Evolutionary conservation across 163 green algal genomes (phyloP).

Genomic region (Scenedesmus sp.): DNA sequence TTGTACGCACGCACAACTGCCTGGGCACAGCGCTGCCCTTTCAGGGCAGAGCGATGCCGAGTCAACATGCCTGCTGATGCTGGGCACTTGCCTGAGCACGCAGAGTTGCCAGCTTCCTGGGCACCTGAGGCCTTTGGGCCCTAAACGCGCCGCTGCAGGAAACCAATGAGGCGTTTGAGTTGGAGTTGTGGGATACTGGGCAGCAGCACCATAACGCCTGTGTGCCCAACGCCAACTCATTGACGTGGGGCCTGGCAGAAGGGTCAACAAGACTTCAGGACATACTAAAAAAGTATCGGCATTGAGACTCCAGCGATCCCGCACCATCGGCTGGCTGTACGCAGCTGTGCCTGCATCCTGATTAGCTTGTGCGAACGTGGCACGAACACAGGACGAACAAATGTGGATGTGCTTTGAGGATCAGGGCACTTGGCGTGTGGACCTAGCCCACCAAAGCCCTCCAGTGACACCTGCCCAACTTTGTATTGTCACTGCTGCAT

Average conservation of each 20-base stretch:
- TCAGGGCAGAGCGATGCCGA: not conserved
- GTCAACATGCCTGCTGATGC: not conserved
- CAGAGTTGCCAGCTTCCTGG: constrained; percentile 4
- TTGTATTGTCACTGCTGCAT: not conserved
- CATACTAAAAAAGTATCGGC: not conserved
- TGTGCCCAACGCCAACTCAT: not conserved
- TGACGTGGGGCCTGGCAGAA: not conserved
- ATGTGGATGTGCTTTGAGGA: not conserved
- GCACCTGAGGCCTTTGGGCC: not conserved
- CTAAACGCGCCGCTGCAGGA: constrained; percentile 38
- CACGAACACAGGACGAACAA: not conserved
- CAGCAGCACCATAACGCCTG: constrained; percentile 8
- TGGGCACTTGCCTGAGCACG: not conserved
- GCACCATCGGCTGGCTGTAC: constrained; percentile 4
- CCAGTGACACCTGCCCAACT: not conserved
- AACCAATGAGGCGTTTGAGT: not conserved
- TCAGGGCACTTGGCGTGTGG: not conserved
- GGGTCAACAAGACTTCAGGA: not conserved
- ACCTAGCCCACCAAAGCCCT: not conserved
- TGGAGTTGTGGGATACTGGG: not conserved
- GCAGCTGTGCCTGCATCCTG: constrained; percentile 9
- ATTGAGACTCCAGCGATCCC: not conserved
- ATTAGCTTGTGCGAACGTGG: not conserved
- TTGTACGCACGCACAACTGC: not conserved
- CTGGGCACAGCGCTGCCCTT: not conserved